Evolutionary conservation across 2,329 filamentous ascomycete species (phyloP).

Genomic region (Emydomyces testavorans): DNA sequence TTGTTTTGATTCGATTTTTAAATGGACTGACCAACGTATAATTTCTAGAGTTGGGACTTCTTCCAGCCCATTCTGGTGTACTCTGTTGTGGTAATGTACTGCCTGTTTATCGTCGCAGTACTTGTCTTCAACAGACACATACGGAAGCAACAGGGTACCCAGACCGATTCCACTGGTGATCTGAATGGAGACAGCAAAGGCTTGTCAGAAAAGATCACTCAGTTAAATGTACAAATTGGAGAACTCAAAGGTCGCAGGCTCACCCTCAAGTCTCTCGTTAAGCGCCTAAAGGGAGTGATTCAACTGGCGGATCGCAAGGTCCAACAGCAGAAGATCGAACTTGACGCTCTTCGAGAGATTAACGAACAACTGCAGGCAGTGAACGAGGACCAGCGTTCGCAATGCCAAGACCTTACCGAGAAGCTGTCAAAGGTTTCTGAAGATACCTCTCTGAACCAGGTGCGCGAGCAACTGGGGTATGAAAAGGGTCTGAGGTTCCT

Average conservation of each 20-base stretch:
- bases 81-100: not conserved
- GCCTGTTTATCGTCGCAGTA: not conserved
- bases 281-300: slow-evolving; percentile 1
- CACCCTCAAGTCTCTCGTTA: slow-evolving; percentile 1
- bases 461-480: not conserved
- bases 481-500: not conserved
- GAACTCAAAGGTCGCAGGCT: slow-evolving; percentile 10
- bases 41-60: slow-evolving; percentile 10
- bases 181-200: slow-evolving; percentile 7
- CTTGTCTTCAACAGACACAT: not conserved
- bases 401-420: slow-evolving; percentile 1
- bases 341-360: not conserved
- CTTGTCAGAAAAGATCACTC: slow-evolving; percentile 9
- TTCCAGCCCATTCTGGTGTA: slow-evolving; percentile 9
- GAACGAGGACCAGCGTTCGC: slow-evolving; percentile 2
- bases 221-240: slow-evolving; percentile 7
- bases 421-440: not conserved
- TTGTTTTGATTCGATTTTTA: not conserved
- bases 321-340: slow-evolving; percentile 8
- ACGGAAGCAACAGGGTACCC: not conserved
- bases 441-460: slow-evolving; percentile 2
- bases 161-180: slow-evolving; percentile 8
- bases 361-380: slow-evolving; percentile 2
- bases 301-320: slow-evolving; percentile 1
- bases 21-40: not conserved